Base-by-base conservation (phyloP, 2,329 filamentous ascomycete species). In the Trichoderma sp. region DNA sequence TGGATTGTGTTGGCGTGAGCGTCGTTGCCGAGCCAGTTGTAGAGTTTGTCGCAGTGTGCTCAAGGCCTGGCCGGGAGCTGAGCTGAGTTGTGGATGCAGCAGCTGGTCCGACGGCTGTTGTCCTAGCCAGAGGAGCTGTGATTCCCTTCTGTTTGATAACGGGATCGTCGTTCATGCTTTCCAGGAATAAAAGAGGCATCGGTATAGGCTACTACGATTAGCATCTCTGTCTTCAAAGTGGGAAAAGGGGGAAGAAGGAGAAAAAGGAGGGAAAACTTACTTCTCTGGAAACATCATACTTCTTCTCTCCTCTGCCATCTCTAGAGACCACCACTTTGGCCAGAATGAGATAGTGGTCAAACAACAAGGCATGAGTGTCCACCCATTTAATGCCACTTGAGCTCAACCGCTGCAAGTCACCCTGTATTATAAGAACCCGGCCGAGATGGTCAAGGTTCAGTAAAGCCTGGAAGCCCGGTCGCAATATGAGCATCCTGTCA, bases 281-380 rank as follows among this genome's bases (percentile, higher is more conserved):
- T 81, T 97, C 87, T 80, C 97, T 95, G 1, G 95, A 98, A 36
- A 99, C 95, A 80, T 99, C 96, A 76, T 96, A 99, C 76, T 93
- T 94, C 82, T 92, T 96, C 68, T 91, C 87, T n/a, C 88, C 88
- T 62, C 88, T 89, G 58, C 90, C 87, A 58, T 90, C 88, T 77
- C 94, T 94, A 59, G 90, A 85, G 12, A 87, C 85, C 4, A 91
- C 86, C 8, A 93, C 87, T 84, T 99, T 99, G 50, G 96, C 93
- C 58, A 99, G 84, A 39, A 99, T 95, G 47, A 99, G 87, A 80
- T 98, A 99, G 81, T 99, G 95, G 77, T 99, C 97, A 78, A 99
- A 98, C 0, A 99, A 87, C 59, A 99, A 88, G 3, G 93, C 94
- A 79, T 98, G 94, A 0, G 93, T 97, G 77, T 99, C 96, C 8